Evolutionary conservation across 176 grass and related monocot species (phyloP), one percentile per base, ranked within the genome.

Genomic region (Miscanthus lutarioriparius): DNA sequence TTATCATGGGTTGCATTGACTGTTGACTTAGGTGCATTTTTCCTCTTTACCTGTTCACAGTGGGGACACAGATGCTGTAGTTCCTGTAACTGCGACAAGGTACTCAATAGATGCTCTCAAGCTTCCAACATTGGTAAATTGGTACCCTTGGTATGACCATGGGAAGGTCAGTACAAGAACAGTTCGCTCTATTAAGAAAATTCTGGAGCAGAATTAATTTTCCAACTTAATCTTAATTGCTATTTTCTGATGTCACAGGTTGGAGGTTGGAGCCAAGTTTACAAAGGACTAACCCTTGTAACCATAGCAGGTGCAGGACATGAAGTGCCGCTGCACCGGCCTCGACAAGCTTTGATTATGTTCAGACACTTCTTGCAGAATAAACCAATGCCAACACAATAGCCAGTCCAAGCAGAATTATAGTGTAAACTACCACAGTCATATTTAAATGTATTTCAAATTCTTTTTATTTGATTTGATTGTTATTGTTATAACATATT

Each of bases 51-150:
- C 19, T 89, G 72, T 30, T 65, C 6, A 22, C 44, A 98, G 96
- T 87, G 93, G 93, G 62, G 93, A 98, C 78, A 96, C 93, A 75
- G 96, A 98, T 87, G 89, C 96, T 79, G 91, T 99, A n/a, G 96
- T 99, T 79, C 96, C 96, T 85, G 86, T 99, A 73, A 96, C 96
- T 23, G 96, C 93, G 80, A 99, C 91, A 51, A 91, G 96, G 68
- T 96, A 99, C 89, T 96, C 96, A 0, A 90, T 99, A 67, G 88
- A 93, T 62, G 91, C 89, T 76, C 86, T 99, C 51, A 96, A 99
- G 78, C 89, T 96, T 53, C 89, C 87, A 72, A 92, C 93, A 3
- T 20, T 95, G 10, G 78, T 86, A 72, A 89, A 90, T 86, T 94
- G 96, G 96, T 88, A 94, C 77, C 91, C 96, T 64, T 96, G 93